Evolutionary conservation across 2,329 filamentous ascomycete species (phyloP).

Genomic region (Colletotrichum kahawae): DNA sequence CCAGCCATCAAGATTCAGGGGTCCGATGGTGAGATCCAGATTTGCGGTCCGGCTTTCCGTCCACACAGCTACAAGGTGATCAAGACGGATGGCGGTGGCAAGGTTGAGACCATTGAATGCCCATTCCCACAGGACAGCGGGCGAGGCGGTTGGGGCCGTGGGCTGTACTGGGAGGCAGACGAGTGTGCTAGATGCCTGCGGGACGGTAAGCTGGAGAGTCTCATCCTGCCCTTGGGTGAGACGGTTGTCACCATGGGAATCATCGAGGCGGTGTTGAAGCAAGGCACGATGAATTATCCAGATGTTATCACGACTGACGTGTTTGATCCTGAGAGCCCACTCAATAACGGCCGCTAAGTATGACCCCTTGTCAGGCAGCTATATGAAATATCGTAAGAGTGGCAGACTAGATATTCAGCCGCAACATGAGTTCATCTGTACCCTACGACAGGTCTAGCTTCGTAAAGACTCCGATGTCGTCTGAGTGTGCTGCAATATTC

Average conservation of each 20-base stretch:
- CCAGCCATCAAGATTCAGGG: conserved; percentile 84
- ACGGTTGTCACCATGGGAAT: conserved; percentile 40
- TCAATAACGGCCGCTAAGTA: conserved; percentile 44
- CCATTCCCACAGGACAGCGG: conserved; percentile 56
- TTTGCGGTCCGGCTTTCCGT: conserved; percentile 71
- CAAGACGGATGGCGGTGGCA: conserved; percentile 47
- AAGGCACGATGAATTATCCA: conserved; percentile 44
- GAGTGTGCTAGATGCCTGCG: conserved; percentile 76
- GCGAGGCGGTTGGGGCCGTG: conserved; percentile 65
- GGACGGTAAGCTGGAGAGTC: conserved; percentile 79
- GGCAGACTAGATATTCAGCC: neutral
- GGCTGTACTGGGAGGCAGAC: conserved; percentile 90
- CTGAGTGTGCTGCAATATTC: neutral
- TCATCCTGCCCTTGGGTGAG: conserved; percentile 73
- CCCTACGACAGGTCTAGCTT: neutral
- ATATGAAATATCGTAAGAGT: neutral
- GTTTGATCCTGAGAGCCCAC: conserved; percentile 62
- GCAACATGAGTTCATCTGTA: neutral
- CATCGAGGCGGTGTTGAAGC: neutral
- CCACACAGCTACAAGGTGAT: conserved; percentile 72
- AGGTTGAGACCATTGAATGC: conserved; percentile 54
- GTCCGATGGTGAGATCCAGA: conserved; percentile 73
- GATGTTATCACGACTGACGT: conserved; percentile 62
- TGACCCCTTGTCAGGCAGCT: neutral
- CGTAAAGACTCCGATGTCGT: neutral